Evolutionary conservation across 2,329 filamentous ascomycete genomes (phyloP).

Genomic region (Phaeosphaeria sp.): DNA sequence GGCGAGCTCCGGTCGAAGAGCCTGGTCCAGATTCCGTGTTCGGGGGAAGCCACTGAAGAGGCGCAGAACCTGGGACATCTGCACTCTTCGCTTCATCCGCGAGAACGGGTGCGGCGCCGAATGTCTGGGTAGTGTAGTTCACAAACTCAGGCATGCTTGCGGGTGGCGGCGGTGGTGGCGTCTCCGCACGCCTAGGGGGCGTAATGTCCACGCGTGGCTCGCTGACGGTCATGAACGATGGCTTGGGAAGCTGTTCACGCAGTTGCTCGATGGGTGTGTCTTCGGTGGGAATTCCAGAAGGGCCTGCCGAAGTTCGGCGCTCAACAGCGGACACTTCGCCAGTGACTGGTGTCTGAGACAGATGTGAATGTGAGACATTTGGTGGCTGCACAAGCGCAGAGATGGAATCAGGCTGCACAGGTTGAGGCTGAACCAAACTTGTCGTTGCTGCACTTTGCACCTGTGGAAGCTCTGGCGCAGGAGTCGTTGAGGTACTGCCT

Average conservation of each 20-base stretch:
- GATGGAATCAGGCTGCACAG: constrained; percentile 21
- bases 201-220: constrained; percentile 26
- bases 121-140: constrained; percentile 35
- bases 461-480: constrained; percentile 38
- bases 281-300: constrained; percentile 38
- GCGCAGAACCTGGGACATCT: constrained; percentile 21
- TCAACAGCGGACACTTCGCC: constrained; percentile 3
- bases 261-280: constrained; percentile 45
- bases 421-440: constrained; percentile 38
- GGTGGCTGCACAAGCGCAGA: constrained; percentile 11
- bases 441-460: constrained; percentile 26
- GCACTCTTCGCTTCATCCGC: neutral
- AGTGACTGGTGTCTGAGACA: neutral
- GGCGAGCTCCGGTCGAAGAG: constrained; percentile 13
- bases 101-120: constrained; percentile 12
- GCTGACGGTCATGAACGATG: constrained; percentile 34
- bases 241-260: constrained; percentile 43
- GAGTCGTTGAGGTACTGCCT: constrained; percentile 47
- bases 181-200: constrained; percentile 44
- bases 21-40: constrained; percentile 25
- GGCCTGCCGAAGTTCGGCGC: constrained; percentile 24
- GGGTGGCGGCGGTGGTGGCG: constrained; percentile 47
- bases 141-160: constrained; percentile 40
- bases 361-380: neutral
- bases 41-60: constrained; percentile 42